These are phyloP conservation scores for Sporothrix sp. DNA, from an alignment of 2,329 filamentous ascomycete genomes.

Conservation along the genomic window DNA sequence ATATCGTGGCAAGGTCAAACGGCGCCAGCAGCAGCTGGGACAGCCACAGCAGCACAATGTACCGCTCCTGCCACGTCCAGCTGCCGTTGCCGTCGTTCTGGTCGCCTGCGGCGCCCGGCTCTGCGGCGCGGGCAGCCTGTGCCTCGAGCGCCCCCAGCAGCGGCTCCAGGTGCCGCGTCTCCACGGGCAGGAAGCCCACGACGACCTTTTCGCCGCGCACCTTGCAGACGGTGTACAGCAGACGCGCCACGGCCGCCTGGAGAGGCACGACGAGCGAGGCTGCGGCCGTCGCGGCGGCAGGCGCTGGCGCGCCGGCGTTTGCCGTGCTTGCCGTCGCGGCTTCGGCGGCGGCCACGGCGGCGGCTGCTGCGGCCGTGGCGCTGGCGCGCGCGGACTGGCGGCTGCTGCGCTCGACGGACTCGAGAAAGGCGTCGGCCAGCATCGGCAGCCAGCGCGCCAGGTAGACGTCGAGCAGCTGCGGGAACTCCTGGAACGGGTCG, in stretches of 20 bases:
- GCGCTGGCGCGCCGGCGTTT: neutral
- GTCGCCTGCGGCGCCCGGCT: neutral
- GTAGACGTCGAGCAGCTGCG: conserved; percentile 81
- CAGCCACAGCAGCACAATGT: conserved; percentile 80
- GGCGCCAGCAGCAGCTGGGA: conserved; percentile 75
- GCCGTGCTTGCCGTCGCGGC: neutral
- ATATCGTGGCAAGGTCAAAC: conserved; percentile 84
- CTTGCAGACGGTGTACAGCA: conserved; percentile 90
- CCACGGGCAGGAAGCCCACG: conserved; percentile 81
- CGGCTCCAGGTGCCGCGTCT: conserved; percentile 73
- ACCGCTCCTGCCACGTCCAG: conserved; percentile 80
- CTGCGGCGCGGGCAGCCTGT: conserved; percentile 11
- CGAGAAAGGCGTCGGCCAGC: conserved; percentile 67
- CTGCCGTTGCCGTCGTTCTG: conserved; percentile 11
- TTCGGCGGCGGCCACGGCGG: neutral
- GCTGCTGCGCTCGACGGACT: conserved; percentile 26
- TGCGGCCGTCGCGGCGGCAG: conserved; percentile 22
- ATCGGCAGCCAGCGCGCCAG: conserved; percentile 65
- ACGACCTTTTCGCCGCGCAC: conserved; percentile 89
- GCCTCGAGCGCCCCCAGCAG: conserved; percentile 67
- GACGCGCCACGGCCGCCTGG: conserved; percentile 61
- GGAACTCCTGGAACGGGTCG: conserved; percentile 89
- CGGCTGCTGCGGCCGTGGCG: conserved; percentile 17
- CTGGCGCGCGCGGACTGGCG: neutral
- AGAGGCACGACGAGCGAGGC: conserved; percentile 42